Evolutionary conservation across 371 early-diverging fungal species (phyloP).

Genomic region (Circinella minor): DNA sequence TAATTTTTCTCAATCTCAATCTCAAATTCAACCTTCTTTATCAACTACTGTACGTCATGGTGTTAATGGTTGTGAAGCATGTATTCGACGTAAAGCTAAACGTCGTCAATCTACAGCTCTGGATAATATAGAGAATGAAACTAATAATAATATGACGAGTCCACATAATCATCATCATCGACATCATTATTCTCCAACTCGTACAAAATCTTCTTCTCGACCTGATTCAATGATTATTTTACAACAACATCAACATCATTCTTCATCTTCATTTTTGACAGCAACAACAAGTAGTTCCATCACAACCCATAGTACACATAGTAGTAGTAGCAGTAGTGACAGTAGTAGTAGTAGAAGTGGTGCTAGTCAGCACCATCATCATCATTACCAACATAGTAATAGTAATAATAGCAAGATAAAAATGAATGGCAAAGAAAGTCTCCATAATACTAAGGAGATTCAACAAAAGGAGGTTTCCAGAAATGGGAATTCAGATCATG

Average conservation of each 20-base stretch:
- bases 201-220: neutral
- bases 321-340: neutral
- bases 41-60: neutral
- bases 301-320: neutral
- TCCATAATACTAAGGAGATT: neutral
- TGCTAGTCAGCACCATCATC: neutral
- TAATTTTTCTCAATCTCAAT: neutral
- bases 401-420: neutral
- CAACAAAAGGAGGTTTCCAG: conserved; percentile 3
- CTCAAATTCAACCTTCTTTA: conserved; percentile 2
- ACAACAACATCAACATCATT: neutral
- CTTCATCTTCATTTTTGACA: neutral
- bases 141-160: neutral
- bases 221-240: neutral
- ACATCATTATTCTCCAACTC: neutral
- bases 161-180: neutral
- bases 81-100: conserved; percentile 1
- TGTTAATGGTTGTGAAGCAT: neutral
- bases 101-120: neutral
- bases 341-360: no score
- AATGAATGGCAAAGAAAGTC: neutral
- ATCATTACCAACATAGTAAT: neutral
- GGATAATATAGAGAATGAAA: neutral
- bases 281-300: neutral
- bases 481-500: conserved; percentile 7